Evolutionary conservation across 2,329 filamentous ascomycete genomes (phyloP), one percentile per base, ranked within the genome.

Genomic region (Aspergillus arachidicola): DNA sequence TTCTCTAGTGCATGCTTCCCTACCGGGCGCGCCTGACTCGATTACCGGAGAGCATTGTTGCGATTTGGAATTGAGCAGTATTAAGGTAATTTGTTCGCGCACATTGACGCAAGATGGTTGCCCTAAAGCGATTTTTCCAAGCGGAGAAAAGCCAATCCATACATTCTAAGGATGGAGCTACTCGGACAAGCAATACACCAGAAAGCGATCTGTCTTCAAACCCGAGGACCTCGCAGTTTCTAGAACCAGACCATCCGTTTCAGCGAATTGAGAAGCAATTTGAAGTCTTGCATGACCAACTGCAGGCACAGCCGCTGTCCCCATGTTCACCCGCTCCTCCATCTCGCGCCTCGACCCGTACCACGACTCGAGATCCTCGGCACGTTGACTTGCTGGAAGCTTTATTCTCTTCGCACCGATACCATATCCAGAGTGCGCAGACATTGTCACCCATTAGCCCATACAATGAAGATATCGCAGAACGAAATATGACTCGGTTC

Each of bases 401-500:
- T 14, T 59, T 79, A n/a, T 74, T 72, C 57, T 72, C 73, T n/a
- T 69, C 73, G 1, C 75, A 79, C 55, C 72, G 71, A 6, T 66
- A 73, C 41, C 75, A 70, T 41, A 66, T 69, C 43, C 61, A 69
- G 32, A 61, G 62, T 53, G 50, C 70, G n/a, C 65, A 50, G 16
- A 60, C 69, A 11, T 64, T 75, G 32, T 76, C 76, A 11, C 75
- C 76, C 4, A 71, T 69, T 6, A 73, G 69, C 21, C 75, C 75
- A 12, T 81, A 78, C 65, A 81, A 81, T 54, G 79, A 81, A 68
- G 77, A 81, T 66, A 71, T 81, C 58, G 79, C 79, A 6, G 79
- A 81, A 63, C 76, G 79, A 28, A 81, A 81, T 58, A 78, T 80
- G 72, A 73, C 70, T 10, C 64, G 71, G 14, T 75, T 76, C 51